Conservation (phyloP, 495 filamentous ascomycete species). For the Podospora bellae-mahoneyi region DNA sequence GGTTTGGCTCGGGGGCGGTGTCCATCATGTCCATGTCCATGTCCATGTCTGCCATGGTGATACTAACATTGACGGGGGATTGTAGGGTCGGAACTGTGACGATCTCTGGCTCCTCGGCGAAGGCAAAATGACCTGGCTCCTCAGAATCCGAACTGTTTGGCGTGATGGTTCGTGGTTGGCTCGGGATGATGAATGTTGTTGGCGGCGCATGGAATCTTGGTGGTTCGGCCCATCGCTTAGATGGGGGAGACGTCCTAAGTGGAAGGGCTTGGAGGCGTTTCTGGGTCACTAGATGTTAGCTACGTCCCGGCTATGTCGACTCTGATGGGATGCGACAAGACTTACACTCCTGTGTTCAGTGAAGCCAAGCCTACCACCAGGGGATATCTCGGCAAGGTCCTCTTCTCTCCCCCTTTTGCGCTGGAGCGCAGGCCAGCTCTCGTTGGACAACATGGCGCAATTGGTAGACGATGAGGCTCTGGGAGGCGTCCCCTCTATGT, state of each 20-base stretch:
- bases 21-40: slow-evolving; percentile 55
- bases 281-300: slow-evolving; percentile 27
- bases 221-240: slow-evolving; percentile 39
- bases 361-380: slow-evolving; percentile 37
- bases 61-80: slow-evolving; percentile 17
- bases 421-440: slow-evolving; percentile 24
- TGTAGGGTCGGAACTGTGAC: slow-evolving; percentile 5
- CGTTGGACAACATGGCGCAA: slow-evolving; percentile 17
- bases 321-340: slow-evolving; percentile 2
- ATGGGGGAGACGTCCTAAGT: slow-evolving; percentile 39
- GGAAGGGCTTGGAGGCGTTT: slow-evolving; percentile 49
- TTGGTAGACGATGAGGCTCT: not conserved
- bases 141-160: slow-evolving; percentile 39
- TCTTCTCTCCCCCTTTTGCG: slow-evolving; percentile 37
- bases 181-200: slow-evolving; percentile 18
- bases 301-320: not conserved
- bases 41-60: slow-evolving; percentile 45
- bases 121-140: slow-evolving; percentile 24
- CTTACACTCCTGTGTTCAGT: slow-evolving; percentile 50
- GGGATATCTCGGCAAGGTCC: slow-evolving; percentile 28
- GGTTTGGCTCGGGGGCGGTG: slow-evolving; percentile 30
- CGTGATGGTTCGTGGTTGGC: slow-evolving; percentile 33
- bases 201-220: slow-evolving; percentile 30
- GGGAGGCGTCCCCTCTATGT: not conserved
- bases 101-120: slow-evolving; percentile 31